These are phyloP conservation scores for Naematelia encephala DNA, from an alignment of 768 basidiomycete species.

Conservation along the genomic window DNA sequence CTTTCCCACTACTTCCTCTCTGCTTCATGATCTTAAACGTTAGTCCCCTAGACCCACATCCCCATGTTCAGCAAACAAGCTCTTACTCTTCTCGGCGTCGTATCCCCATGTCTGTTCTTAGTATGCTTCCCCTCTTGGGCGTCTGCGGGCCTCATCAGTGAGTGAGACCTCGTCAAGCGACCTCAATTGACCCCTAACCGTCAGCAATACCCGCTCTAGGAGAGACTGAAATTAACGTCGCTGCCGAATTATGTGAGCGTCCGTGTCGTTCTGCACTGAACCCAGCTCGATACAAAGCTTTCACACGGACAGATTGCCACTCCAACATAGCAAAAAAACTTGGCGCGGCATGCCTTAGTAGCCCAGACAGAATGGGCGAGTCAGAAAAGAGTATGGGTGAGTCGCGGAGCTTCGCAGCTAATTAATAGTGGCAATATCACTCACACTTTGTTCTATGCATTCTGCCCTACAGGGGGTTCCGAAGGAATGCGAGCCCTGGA, in stretches of 20 bases:
- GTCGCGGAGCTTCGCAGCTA: not conserved
- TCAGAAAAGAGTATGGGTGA: conserved; percentile 19
- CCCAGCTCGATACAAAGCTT: not conserved
- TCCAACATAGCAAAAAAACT: conserved; percentile 4
- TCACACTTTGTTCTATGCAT: conserved; percentile 43
- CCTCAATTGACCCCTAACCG: no score
- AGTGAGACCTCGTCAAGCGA: no score
- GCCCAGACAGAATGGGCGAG: conserved; percentile 1
- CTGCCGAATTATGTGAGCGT: not conserved
- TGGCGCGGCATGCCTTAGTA: not conserved
- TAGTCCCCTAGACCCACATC: not conserved
- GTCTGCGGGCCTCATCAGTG: not conserved
- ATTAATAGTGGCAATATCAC: conserved; percentile 38
- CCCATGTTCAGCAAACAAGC: not conserved
- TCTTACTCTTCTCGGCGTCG: not conserved
- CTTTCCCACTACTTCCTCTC: not conserved
- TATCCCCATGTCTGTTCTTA: not conserved
- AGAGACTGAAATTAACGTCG: not conserved
- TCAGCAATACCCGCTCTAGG: no score
- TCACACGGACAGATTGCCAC: conserved; percentile 7
- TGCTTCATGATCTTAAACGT: not conserved
- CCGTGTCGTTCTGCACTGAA: not conserved
- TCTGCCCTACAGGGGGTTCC: conserved; percentile 41
- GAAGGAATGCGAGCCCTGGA: conserved; percentile 37
- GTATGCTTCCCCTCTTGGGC: not conserved